Conservation (phyloP, 257 asterid genomes). For the Eustoma russellianum region DNA sequence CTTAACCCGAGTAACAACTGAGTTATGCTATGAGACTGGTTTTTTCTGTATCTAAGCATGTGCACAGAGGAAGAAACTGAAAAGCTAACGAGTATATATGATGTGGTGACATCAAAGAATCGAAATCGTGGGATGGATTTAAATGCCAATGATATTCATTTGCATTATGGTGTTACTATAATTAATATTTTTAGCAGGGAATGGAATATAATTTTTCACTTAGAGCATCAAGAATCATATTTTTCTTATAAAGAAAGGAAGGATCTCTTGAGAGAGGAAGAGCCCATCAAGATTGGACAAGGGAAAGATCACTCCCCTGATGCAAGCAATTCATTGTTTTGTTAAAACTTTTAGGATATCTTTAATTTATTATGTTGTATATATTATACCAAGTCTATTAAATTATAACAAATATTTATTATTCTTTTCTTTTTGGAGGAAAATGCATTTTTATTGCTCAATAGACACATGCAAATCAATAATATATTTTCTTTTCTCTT, state of each 20-base stretch:
- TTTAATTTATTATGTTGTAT: background rate
- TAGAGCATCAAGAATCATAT: background rate
- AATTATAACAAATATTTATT: background rate
- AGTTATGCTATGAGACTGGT: too few species aligned
- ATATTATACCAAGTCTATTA: background rate
- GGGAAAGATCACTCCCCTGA: background rate
- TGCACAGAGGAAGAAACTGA: conserved; percentile 8
- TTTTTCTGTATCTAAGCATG: conserved; percentile 9
- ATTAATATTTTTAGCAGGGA: background rate
- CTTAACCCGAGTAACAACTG: too few species aligned
- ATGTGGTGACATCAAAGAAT: conserved; percentile 13
- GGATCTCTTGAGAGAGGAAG: background rate
- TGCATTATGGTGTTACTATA: background rate
- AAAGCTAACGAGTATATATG: background rate
- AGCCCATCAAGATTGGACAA: background rate
- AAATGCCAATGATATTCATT: background rate
- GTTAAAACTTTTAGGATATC: too few species aligned
- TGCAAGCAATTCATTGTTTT: background rate
- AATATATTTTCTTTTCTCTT: too few species aligned
- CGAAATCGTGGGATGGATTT: conserved; percentile 11
- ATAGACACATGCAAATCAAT: too few species aligned
- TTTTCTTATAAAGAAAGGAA: too few species aligned
- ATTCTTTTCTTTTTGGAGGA: too few species aligned
- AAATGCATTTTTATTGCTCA: too few species aligned
- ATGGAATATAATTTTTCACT: conserved; percentile 10